phyloP scores from a whole-genome alignment of 768 basidiomycete species.

The Pleurotus tuoliensis region DNA sequence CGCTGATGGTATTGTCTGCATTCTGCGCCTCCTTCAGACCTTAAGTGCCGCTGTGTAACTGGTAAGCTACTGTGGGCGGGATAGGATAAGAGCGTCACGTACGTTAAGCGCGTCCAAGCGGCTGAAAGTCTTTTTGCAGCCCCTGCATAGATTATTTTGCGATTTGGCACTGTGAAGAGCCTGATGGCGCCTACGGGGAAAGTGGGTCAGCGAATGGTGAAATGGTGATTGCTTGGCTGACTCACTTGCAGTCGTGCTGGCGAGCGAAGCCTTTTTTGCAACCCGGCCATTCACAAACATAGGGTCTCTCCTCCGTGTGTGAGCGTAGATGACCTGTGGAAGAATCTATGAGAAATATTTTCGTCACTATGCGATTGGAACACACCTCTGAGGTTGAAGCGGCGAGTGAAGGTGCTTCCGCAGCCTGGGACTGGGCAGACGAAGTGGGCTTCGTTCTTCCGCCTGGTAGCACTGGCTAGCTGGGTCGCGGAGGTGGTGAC shows the following conservation, averaged over 20 bases:
- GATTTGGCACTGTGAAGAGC: constrained; percentile 83
- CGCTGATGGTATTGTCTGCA: constrained; percentile 44
- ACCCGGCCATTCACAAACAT: constrained; percentile 89
- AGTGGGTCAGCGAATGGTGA: constrained; percentile 5
- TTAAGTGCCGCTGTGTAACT: constrained; percentile 66
- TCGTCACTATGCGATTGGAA: neutral
- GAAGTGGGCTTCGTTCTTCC: constrained; percentile 90
- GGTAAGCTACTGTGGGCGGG: constrained; percentile 14
- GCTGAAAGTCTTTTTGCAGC: constrained; percentile 94
- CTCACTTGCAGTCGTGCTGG: constrained; percentile 96
- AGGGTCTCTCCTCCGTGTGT: constrained; percentile 93
- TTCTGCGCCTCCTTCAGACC: constrained; percentile 81
- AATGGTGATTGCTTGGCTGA: constrained; percentile 14
- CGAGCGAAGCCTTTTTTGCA: constrained; percentile 94
- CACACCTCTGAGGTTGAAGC: constrained; percentile 82
- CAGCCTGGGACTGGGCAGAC: constrained; percentile 93
- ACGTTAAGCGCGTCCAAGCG: constrained; percentile 92
- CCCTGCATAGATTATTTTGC: constrained; percentile 81
- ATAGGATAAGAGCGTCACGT: constrained; percentile 32
- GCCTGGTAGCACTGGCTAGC: constrained; percentile 82
- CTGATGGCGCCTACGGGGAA: constrained; percentile 69
- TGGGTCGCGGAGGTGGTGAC: constrained; percentile 95
- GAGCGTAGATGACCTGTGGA: constrained; percentile 82
- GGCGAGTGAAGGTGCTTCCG: constrained; percentile 94
- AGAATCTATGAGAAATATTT: no score